A percentile compares a stretch with the other conserved stretches of the same genome.
Conservation (phyloP, 2,329 filamentous ascomycete genomes). For the Xylaria hypoxylon region DNA sequence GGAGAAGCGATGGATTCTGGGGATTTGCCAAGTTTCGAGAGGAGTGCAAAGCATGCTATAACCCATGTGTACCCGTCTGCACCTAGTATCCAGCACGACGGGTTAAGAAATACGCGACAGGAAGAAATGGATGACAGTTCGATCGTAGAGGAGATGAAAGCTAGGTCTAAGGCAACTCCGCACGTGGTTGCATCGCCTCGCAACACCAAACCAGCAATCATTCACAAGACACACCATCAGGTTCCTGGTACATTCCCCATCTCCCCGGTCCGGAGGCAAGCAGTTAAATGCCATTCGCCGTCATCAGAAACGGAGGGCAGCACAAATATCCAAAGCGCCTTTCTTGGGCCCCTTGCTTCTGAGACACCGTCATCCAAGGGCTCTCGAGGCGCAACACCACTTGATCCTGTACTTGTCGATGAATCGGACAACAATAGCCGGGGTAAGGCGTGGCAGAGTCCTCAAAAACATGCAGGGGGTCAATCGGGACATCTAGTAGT, state of each 20-base stretch:
- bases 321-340: constrained; percentile 23
- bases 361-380: constrained; percentile 33
- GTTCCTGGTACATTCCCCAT: constrained; percentile 35
- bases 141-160: constrained; percentile 2
- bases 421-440: constrained; percentile 32
- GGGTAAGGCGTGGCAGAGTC: not conserved
- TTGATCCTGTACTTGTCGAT: constrained; percentile 43
- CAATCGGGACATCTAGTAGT: constrained; percentile 13
- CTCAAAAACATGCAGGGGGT: not conserved
- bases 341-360: constrained; percentile 38
- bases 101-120: not conserved
- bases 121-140: not conserved
- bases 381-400: constrained; percentile 39
- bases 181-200: constrained; percentile 17
- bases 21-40: not conserved
- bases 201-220: constrained; percentile 7
- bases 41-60: not conserved
- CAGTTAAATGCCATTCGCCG: constrained; percentile 3
- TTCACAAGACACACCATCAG: constrained; percentile 18
- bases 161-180: not conserved
- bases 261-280: constrained; percentile 31
- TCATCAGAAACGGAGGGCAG: constrained; percentile 22
- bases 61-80: not conserved
- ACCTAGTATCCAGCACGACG: not conserved
- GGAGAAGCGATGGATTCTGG: not conserved